Evolutionary conservation across 2,329 filamentous ascomycete species (phyloP), one percentile per base, ranked within the genome.

Genomic region (Penicillium palitans): DNA sequence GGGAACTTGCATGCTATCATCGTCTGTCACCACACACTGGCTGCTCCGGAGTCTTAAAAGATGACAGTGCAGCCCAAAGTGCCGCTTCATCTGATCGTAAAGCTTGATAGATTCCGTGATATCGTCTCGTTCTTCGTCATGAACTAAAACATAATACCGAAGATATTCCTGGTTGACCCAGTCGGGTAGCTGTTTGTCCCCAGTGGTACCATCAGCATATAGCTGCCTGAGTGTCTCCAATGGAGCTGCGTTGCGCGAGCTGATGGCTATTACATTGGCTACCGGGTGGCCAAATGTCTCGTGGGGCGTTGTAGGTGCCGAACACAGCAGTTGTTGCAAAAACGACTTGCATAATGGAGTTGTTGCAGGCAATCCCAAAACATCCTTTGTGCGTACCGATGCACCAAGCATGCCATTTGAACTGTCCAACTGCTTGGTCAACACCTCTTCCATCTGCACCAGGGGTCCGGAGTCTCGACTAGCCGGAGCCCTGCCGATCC

Each of bases 51-150:
- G 79, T 62, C 96, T 83, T 35, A 99, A 81, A 12, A 99, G 81
- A 76, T 99, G 95, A 72, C 95, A 99, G 75, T 99, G 93, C 48
- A 98, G 80, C 2, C 95, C 95, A 63, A 99, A 91, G 76, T 97
- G 91, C n/a, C 95, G 87, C 77, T 98, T 99, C 96, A 99, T 99
- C 74, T 97, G 91, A 67, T 99, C 95, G 74, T 96, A 99, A 29
- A 98, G 81, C 19, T 87, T 85, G 74, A 93, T 93, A 13, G 93
- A 96, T 75, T 92, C 90, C 39, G 86, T 86, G 61, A 98, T 96
- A 72, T 99, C 93, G 70, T 96, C 93, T 61, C 87, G 87, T 71
- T 99, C 95, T 76, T 99, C 96, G 67, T 99, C 95, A 69, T 99
- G 95, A 19, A 99, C 89, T 42, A 99, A 81, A 17, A 99, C 90